These are phyloP conservation scores for Ceratobasidium sp. DNA, from an alignment of 1,284 basidiomycete species.

Conservation along the genomic window DNA sequence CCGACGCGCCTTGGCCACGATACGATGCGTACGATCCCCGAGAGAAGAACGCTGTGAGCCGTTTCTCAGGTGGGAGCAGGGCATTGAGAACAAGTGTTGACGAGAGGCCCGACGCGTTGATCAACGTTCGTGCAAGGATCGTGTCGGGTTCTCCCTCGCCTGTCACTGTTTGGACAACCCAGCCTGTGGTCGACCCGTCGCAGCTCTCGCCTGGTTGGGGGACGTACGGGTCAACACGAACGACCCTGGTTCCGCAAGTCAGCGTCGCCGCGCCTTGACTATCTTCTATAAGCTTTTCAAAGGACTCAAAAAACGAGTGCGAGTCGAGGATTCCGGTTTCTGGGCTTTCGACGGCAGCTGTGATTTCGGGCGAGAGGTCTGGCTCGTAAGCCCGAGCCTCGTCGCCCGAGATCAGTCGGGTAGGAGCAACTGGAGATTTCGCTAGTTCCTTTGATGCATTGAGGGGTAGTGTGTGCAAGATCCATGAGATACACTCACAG, in stretches of 20 bases:
- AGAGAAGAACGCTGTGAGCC: slow-evolving; percentile 75
- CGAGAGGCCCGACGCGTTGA: slow-evolving; percentile 89
- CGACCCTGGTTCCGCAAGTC: slow-evolving; percentile 66
- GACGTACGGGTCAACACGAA: slow-evolving; percentile 78
- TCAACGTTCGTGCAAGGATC: slow-evolving; percentile 81
- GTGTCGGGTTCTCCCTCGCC: slow-evolving; percentile 59
- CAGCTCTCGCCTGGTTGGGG: slow-evolving; percentile 41
- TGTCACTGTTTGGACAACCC: slow-evolving; percentile 59
- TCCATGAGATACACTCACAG: slow-evolving; percentile 41
- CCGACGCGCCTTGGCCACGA: slow-evolving; percentile 70
- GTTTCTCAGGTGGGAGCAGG: slow-evolving; percentile 61
- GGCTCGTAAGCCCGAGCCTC: slow-evolving; percentile 83
- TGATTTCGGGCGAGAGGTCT: slow-evolving; percentile 73
- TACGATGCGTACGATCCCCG: slow-evolving; percentile 89
- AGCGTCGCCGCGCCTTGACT: slow-evolving; percentile 14
- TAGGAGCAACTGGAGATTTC: slow-evolving; percentile 58
- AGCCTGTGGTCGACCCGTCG: slow-evolving; percentile 50
- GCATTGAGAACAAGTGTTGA: slow-evolving; percentile 74
- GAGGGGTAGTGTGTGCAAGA: not conserved
- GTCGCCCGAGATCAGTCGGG: slow-evolving; percentile 72
- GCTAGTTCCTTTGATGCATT: slow-evolving; percentile 23
- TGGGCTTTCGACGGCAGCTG: slow-evolving; percentile 78
- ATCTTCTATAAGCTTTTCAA: slow-evolving; percentile 83
- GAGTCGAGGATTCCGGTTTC: slow-evolving; percentile 93
- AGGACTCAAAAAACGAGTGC: slow-evolving; percentile 77